Conservation (phyloP, 2,329 filamentous ascomycete genomes). For the Verticillium isaacii region DNA sequence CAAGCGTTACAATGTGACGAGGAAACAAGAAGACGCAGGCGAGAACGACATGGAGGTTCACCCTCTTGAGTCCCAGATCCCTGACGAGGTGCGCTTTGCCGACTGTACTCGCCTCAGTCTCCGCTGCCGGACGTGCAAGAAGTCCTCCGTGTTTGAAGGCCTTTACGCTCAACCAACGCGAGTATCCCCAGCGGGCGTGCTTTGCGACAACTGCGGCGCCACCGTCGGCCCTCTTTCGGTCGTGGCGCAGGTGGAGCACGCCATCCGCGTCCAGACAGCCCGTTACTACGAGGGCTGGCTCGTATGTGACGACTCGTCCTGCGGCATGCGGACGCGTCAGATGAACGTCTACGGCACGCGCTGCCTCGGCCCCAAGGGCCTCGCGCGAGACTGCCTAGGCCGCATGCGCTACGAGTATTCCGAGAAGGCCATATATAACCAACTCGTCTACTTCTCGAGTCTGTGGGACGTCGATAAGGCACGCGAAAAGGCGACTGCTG, state of each 20-base stretch:
- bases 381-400: slow-evolving; percentile 78
- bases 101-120: slow-evolving; percentile 73
- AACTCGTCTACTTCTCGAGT: slow-evolving; percentile 79
- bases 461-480: slow-evolving; percentile 90
- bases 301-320: slow-evolving; percentile 82
- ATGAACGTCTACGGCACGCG: slow-evolving; percentile 90
- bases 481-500: slow-evolving; percentile 43
- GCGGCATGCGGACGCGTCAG: slow-evolving; percentile 80
- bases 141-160: slow-evolving; percentile 70
- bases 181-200: slow-evolving; percentile 69
- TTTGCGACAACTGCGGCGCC: slow-evolving; percentile 65
- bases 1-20: slow-evolving; percentile 65
- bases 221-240: slow-evolving; percentile 67
- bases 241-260: slow-evolving; percentile 80
- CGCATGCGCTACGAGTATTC: slow-evolving; percentile 83
- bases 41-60: slow-evolving; percentile 68
- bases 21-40: slow-evolving; percentile 42
- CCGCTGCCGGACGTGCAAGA: slow-evolving; percentile 77
- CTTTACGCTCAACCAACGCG: slow-evolving; percentile 53
- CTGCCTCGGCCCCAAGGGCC: slow-evolving; percentile 81
- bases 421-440: slow-evolving; percentile 92
- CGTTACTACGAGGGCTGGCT: slow-evolving; percentile 93
- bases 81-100: slow-evolving; percentile 84
- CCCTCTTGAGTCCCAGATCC: slow-evolving; percentile 89
- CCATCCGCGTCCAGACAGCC: slow-evolving; percentile 72